Percentiles rank a stretch among this genome's conserved stretches.
These are phyloP conservation scores for Tolypocladium guangdongense DNA, from an alignment of 2,329 filamentous ascomycete species.

Conservation along the genomic window DNA sequence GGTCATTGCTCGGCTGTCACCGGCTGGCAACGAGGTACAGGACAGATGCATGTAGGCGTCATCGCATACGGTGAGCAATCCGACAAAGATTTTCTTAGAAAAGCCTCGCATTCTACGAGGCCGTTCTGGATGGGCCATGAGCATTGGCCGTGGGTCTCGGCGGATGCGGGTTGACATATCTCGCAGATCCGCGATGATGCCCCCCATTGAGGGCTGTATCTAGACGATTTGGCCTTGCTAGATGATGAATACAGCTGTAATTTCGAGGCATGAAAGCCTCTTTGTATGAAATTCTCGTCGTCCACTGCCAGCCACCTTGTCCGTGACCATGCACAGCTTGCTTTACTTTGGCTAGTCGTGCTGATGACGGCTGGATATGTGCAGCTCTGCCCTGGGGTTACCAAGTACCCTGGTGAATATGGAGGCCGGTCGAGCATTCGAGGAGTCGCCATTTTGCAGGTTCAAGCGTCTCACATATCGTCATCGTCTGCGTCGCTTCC, in stretches of 20 bases:
- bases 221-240: conserved; percentile 16
- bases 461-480: conserved; percentile 21
- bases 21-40: neutral
- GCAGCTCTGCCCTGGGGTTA: neutral
- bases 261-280: conserved; percentile 2
- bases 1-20: neutral
- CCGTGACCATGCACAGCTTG: neutral
- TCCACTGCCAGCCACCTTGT: neutral
- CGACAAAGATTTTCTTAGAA: neutral
- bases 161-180: conserved; percentile 1
- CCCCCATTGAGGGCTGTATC: conserved; percentile 13
- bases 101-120: neutral
- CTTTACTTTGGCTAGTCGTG: neutral
- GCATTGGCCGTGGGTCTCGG: neutral
- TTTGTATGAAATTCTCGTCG: neutral
- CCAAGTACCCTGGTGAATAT: neutral
- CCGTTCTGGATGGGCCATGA: neutral
- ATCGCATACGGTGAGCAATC: conserved; percentile 1
- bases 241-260: conserved; percentile 19
- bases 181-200: conserved; percentile 8
- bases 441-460: neutral
- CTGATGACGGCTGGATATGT: neutral
- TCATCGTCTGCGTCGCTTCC: conserved; percentile 64
- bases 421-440: neutral
- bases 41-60: neutral